Base-by-base conservation (phyloP, 164 flowering plant species). In the Nymphaea thermarum region DNA sequence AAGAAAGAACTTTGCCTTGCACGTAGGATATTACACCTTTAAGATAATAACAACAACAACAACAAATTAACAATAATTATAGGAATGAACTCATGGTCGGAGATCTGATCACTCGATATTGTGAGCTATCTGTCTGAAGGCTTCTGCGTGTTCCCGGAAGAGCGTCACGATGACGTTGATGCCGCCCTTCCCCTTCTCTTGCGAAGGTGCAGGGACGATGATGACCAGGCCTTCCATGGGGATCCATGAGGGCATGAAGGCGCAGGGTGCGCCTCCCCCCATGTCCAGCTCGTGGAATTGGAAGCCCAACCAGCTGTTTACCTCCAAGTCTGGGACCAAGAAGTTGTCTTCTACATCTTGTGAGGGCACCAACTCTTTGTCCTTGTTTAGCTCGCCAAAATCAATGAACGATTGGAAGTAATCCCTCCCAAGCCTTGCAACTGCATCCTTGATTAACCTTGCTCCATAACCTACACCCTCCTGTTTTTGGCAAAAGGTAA, bases 271-370 rank as follows among this genome's bases (percentile, higher is more conserved):
- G 16, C 66, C 66, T 11, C 73, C 70, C 42, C 76, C 76, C 64
- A 74, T 70, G 67, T 74, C 76, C 42, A 74, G 73, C 51, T 74
- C 76, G 61, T 70, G 72, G 43, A 73, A 73, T 53, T 73, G 60
- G 41, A 73, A 73, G 66, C 76, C 66, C 72, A 73, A 3, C 76
- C 76, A 73, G 62, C 76, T 73, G 43, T 70, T 70, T 16, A 70
- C 76, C 59, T 73, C 76, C 72, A 73, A 63, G 63, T 73, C 66
- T 5, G 76, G 76, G n/a, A 51, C 62, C 63, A 73, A 42, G 10
- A 62, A 14, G 63, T 43, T 73, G 18, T 72, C 76, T 10, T 65
- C 43, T 68, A 66, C 72, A 6, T 72, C 72, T 16, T 69, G 70
- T 11, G 72, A 69, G 3, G 70, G 69, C 64, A 70, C 72, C 47